Evolutionary conservation across 2,329 filamentous ascomycete genomes (phyloP).

Genomic region (Blastomyces parvus): DNA sequence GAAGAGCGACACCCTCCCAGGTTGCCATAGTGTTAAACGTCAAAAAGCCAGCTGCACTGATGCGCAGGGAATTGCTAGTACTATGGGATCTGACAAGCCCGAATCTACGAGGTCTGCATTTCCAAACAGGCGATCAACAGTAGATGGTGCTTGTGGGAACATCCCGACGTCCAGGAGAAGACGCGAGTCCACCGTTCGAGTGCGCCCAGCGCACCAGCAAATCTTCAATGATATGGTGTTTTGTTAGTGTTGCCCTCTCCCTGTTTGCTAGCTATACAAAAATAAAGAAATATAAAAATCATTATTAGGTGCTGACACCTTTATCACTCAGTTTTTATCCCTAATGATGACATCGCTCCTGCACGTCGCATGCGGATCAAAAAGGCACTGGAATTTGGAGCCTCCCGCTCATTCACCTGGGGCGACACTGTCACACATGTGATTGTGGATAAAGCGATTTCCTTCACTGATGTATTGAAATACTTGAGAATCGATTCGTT

Average conservation of each 20-base stretch:
- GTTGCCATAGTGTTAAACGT: background rate
- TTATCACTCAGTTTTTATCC: slow-evolving; percentile 54
- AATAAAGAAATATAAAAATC: background rate
- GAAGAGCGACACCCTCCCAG: background rate
- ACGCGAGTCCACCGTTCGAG: slow-evolving; percentile 31
- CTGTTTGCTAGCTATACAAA: background rate
- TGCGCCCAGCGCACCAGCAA: slow-evolving; percentile 44
- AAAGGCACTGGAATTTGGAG: slow-evolving; percentile 67
- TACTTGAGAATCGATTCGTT: slow-evolving; percentile 43
- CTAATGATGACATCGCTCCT: slow-evolving; percentile 63
- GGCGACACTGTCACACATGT: slow-evolving; percentile 58
- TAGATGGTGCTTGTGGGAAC: background rate
- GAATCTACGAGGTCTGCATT: background rate
- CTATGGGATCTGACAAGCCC: background rate
- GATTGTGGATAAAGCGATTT: slow-evolving; percentile 62
- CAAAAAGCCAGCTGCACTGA: background rate
- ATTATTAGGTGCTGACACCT: slow-evolving; percentile 9
- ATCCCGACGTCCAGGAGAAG: slow-evolving; percentile 17
- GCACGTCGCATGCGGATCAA: slow-evolving; percentile 61
- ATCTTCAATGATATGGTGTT: slow-evolving; percentile 55
- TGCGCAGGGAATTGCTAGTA: background rate
- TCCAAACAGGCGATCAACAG: background rate
- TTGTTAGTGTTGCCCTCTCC: slow-evolving; percentile 33
- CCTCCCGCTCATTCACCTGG: slow-evolving; percentile 55
- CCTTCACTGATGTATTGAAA: slow-evolving; percentile 53